Evolutionary conservation across 371 early-diverging fungal species (phyloP), one percentile per base, ranked within the genome.

Genomic region (Apophysomyces trapeziformis): DNA sequence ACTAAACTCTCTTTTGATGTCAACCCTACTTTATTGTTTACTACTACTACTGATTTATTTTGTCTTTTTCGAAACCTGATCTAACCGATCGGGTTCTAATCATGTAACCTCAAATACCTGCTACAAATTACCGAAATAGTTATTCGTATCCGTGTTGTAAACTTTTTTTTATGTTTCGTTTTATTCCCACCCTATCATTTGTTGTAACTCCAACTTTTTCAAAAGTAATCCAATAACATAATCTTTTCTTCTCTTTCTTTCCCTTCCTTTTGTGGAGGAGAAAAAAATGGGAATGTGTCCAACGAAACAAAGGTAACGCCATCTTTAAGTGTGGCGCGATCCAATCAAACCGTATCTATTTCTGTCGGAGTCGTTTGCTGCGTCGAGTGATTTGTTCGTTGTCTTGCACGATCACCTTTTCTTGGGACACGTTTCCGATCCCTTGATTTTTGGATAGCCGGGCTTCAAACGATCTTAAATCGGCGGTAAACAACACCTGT

Each of bases 401-500:
- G 13, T 46, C 46, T n/a, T 9, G 7, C 21, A 21, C 26, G 43
- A n/a, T 12, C 14, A 13, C 1, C 38, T 64, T 57, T 39, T 45
- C 21, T 1, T 44, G 26, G 36, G 45, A 36, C 45, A 45, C 6
- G 13, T 16, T 21, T 11, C 21, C 54, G 54, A 50, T 50, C 54
- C 54, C 54, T 50, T 50, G 54, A 50, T 50, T 21, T 50, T 38
- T 32, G 37, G 45, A 61, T 16, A 64, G 38, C 47, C 68, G 60
- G 46, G 61, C 59, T 39, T 66, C 66, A 60, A 82, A 79, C 11
- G 70, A 58, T 35, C 78, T 70, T 38, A 87, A 69, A 63, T 87
- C 87, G 13, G 87, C 87, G 0, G 85, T 80, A 68, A 87, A 87
- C 1, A 87, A 61, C 0, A 77, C 83, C 78, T 76, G 64, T 50